Evolutionary conservation across 192 early-diverging fungal species (phyloP).

Genomic region (Chytriomyces hyalinus): DNA sequence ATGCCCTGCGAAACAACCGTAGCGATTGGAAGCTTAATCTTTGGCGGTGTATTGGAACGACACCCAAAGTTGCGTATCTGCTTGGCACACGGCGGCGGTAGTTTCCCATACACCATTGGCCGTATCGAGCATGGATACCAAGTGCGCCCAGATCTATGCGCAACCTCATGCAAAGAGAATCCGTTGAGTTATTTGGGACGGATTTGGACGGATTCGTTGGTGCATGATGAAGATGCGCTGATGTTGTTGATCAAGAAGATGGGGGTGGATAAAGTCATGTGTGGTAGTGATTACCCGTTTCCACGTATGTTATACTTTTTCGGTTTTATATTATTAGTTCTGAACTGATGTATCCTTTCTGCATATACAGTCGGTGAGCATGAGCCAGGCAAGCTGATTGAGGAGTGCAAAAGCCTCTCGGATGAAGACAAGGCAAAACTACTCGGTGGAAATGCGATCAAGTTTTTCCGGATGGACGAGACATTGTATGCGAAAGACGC

Average conservation of each 20-base stretch:
- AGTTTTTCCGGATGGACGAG: constrained; percentile 51
- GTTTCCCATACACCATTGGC: constrained; percentile 69
- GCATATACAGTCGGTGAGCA: constrained; percentile 54
- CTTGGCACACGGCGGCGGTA: constrained; percentile 72
- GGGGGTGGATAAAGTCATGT: constrained; percentile 61
- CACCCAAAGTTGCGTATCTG: constrained; percentile 65
- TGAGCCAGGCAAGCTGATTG: constrained; percentile 66
- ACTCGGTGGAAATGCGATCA: constrained; percentile 61
- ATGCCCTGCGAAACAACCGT: constrained; percentile 74
- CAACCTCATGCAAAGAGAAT: constrained; percentile 56
- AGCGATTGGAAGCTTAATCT: constrained; percentile 66
- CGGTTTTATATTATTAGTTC: no score
- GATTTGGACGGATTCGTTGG: constrained; percentile 68
- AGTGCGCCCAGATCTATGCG: constrained; percentile 68
- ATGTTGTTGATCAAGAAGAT: constrained; percentile 68
- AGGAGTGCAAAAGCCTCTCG: constrained; percentile 55
- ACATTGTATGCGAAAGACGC: constrained; percentile 12
- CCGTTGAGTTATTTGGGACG: constrained; percentile 63
- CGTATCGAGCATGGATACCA: constrained; percentile 72
- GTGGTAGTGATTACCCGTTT: constrained; percentile 63
- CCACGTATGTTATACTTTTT: constrained; percentile 25
- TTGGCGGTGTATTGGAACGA: constrained; percentile 71
- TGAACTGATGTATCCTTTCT: constrained; percentile 24
- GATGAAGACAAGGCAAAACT: constrained; percentile 68
- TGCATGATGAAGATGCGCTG: constrained; percentile 71